A percentile compares a stretch with the other conserved stretches of the same genome.
These are phyloP conservation scores for Tetrapisispora iriomotensis DNA, from an alignment of 805 yeast genomes.

Conservation along the genomic window DNA sequence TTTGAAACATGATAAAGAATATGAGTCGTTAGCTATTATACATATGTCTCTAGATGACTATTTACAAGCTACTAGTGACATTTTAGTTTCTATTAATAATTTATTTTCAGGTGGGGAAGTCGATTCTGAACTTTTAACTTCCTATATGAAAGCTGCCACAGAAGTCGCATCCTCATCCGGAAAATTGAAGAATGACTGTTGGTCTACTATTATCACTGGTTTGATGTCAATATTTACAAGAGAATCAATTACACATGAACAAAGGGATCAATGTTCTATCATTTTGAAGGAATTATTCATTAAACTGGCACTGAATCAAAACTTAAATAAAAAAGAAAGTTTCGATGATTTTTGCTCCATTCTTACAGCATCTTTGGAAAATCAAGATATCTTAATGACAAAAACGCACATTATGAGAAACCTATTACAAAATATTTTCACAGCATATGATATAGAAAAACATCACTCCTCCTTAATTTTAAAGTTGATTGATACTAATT, in stretches of 20 bases:
- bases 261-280: conserved; percentile 8
- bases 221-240: conserved; percentile 13
- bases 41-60: conserved; percentile 11
- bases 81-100: conserved; percentile 9
- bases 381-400: conserved; percentile 38
- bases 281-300: conserved; percentile 16
- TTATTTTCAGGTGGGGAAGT: conserved; percentile 9
- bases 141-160: neutral
- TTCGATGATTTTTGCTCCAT: conserved; percentile 42
- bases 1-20: conserved; percentile 8
- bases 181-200: conserved; percentile 9
- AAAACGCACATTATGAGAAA: conserved; percentile 50
- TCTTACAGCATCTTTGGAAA: conserved; percentile 43
- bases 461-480: conserved; percentile 43
- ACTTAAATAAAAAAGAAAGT: conserved; percentile 10
- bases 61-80: conserved; percentile 11
- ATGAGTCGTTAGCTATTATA: conserved; percentile 15
- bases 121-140: neutral
- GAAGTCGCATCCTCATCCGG: neutral
- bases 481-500: conserved; percentile 46
- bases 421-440: conserved; percentile 51
- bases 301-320: conserved; percentile 13
- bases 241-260: neutral
- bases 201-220: conserved; percentile 19
- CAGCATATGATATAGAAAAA: conserved; percentile 56